A percentile compares a stretch with the other conserved stretches of the same genome.
Conservation (phyloP, 495 filamentous ascomycete genomes). For the Rusavskia elegans region DNA sequence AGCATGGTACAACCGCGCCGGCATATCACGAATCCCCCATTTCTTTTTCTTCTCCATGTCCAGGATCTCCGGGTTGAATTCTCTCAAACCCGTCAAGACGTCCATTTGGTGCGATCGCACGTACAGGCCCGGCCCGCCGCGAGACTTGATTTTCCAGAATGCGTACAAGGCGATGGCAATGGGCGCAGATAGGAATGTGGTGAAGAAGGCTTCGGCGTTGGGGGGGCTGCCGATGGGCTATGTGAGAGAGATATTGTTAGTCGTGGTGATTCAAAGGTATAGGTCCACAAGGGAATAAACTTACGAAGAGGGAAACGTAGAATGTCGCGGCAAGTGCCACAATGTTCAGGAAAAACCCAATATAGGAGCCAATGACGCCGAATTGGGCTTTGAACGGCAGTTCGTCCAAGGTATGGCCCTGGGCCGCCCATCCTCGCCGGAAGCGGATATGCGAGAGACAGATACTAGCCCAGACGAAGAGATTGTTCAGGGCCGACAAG, state of each 20-base stretch:
- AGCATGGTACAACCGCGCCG: too few relatives aligned
- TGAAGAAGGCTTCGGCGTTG: constrained; percentile 42
- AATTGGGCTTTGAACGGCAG: constrained; percentile 51
- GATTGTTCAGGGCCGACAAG: constrained; percentile 45
- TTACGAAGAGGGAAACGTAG: constrained; percentile 29
- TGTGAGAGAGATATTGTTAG: constrained; percentile 5
- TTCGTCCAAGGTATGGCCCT: constrained; percentile 48
- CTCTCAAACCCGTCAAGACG: constrained; percentile 9
- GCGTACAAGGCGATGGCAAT: constrained; percentile 34
- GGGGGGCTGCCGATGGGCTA: constrained; percentile 16
- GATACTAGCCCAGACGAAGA: constrained; percentile 61
- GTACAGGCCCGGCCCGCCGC: constrained; percentile 6
- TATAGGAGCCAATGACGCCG: constrained; percentile 50
- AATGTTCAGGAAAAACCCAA: constrained; percentile 44
- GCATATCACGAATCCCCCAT: too few relatives aligned
- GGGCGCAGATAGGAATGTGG: constrained; percentile 41
- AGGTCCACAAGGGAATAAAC: constrained; percentile 3
- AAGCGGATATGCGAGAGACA: constrained; percentile 62
- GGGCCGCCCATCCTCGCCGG: constrained; percentile 38
- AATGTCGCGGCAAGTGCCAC: constrained; percentile 49
- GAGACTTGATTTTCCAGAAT: constrained; percentile 18
- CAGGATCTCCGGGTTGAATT: constrained; percentile 7
- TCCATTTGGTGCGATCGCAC: constrained; percentile 10
- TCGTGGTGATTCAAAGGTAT: constrained; percentile 16
- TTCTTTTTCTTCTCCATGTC: too few relatives aligned